These are phyloP conservation scores for Ogataea paraovalis DNA, from an alignment of 805 yeast species.

Conservation along the genomic window DNA sequence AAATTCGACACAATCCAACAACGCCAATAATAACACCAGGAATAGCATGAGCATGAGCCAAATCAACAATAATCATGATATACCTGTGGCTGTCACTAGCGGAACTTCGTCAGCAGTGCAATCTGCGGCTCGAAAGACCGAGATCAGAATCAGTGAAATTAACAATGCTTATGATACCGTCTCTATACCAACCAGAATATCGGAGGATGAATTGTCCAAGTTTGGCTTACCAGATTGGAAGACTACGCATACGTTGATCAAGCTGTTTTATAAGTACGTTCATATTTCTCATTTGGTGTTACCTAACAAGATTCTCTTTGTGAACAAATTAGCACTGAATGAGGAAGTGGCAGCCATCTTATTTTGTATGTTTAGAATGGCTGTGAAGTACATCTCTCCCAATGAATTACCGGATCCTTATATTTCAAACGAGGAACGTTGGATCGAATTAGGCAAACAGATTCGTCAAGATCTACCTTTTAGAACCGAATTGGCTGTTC, in stretches of 20 bases:
- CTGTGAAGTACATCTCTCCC: slow-evolving; percentile 31
- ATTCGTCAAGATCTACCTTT: slow-evolving; percentile 30
- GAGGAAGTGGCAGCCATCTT: slow-evolving; percentile 26
- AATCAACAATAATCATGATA: background rate
- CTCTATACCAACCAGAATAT: slow-evolving; percentile 10
- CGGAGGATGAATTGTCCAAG: slow-evolving; percentile 28
- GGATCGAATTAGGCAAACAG: slow-evolving; percentile 35
- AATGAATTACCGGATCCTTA: slow-evolving; percentile 22
- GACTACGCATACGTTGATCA: slow-evolving; percentile 32
- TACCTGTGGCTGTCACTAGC: background rate
- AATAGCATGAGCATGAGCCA: slow-evolving; percentile 1
- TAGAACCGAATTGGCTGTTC: slow-evolving; percentile 25
- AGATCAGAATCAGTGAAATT: background rate
- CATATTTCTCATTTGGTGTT: slow-evolving; percentile 35
- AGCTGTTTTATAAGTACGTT: slow-evolving; percentile 39
- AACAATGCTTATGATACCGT: background rate
- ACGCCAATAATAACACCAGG: slow-evolving; percentile 1
- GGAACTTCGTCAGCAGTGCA: background rate
- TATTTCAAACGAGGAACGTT: slow-evolving; percentile 31
- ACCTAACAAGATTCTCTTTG: slow-evolving; percentile 32
- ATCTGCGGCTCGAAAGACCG: background rate
- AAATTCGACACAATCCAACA: too few species aligned
- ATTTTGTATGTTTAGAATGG: slow-evolving; percentile 33
- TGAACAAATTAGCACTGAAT: slow-evolving; percentile 28
- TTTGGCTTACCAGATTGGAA: slow-evolving; percentile 37